Evolutionary conservation across 2,329 filamentous ascomycete species (phyloP).

Genomic region (Paraphoma sp.): DNA sequence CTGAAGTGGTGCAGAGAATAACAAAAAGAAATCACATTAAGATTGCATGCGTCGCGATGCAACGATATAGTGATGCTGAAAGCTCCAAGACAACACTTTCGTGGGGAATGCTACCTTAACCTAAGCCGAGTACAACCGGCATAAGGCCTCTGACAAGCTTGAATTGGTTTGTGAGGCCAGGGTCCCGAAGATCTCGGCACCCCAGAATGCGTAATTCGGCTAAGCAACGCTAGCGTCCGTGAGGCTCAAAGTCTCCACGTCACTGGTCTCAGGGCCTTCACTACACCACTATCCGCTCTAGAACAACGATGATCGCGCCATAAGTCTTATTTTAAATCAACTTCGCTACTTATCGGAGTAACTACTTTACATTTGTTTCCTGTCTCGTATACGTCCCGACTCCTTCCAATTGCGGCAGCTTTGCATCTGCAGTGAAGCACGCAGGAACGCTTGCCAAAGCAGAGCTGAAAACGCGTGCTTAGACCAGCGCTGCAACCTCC

Average conservation of each 20-base stretch:
- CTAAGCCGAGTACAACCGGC: too few relatives aligned
- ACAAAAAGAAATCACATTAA: constrained; percentile 34
- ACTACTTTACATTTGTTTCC: too few relatives aligned
- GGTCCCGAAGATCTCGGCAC: neutral
- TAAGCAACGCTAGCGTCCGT: constrained; percentile 35
- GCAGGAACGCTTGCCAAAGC: too few relatives aligned
- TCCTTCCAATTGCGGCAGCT: too few relatives aligned
- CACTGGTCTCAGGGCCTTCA: constrained; percentile 16
- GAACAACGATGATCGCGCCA: constrained; percentile 16
- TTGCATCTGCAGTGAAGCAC: too few relatives aligned
- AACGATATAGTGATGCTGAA: too few relatives aligned
- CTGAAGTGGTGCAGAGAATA: constrained; percentile 37
- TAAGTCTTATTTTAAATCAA: neutral
- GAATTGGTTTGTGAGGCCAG: neutral
- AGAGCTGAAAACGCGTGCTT: too few relatives aligned
- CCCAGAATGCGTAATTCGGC: constrained; percentile 18
- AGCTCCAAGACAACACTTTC: too few relatives aligned
- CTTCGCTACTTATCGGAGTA: neutral
- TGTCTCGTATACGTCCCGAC: too few relatives aligned
- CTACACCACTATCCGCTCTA: constrained; percentile 3
- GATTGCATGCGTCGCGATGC: neutral
- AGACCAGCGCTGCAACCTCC: too few relatives aligned
- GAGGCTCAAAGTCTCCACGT: constrained; percentile 42
- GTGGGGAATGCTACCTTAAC: too few relatives aligned
- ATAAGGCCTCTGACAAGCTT: too few relatives aligned